phyloP scores from a whole-genome alignment of 2,329 filamentous ascomycete genomes.

The Botryotinia calthae region DNA sequence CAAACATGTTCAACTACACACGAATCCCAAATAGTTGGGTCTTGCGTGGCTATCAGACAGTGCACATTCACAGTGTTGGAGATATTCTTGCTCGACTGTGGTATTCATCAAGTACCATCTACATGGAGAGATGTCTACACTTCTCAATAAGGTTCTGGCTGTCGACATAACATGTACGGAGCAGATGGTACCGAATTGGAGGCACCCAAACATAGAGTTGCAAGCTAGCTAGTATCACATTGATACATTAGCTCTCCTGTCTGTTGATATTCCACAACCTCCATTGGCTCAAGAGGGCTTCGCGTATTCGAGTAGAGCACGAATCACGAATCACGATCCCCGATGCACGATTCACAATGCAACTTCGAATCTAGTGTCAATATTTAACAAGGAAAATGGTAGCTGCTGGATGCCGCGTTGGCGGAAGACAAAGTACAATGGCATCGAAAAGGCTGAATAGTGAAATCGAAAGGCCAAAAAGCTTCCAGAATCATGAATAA shows the following conservation, averaged over 20 bases:
- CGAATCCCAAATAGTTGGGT: not conserved
- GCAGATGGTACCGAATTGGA: conserved; percentile 5
- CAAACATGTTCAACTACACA: not conserved
- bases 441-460: not conserved
- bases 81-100: not conserved
- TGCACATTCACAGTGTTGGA: not conserved
- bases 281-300: not conserved
- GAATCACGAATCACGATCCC: not conserved
- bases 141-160: not conserved
- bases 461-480: conserved; percentile 2
- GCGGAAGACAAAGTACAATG: not conserved
- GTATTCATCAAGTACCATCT: not conserved
- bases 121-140: not conserved
- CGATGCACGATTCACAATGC: conserved; percentile 1
- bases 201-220: conserved; percentile 8
- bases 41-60: not conserved
- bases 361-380: not conserved
- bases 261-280: not conserved
- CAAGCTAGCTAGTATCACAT: not conserved
- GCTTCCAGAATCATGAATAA: conserved; percentile 14
- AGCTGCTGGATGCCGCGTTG: not conserved
- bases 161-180: not conserved
- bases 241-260: conserved; percentile 1
- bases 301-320: not conserved
- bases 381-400: conserved; percentile 7